Evolutionary conservation across 441 rosid genomes (phyloP), one percentile per base, ranked within the genome.

Genomic region (Populus trichocarpa): DNA sequence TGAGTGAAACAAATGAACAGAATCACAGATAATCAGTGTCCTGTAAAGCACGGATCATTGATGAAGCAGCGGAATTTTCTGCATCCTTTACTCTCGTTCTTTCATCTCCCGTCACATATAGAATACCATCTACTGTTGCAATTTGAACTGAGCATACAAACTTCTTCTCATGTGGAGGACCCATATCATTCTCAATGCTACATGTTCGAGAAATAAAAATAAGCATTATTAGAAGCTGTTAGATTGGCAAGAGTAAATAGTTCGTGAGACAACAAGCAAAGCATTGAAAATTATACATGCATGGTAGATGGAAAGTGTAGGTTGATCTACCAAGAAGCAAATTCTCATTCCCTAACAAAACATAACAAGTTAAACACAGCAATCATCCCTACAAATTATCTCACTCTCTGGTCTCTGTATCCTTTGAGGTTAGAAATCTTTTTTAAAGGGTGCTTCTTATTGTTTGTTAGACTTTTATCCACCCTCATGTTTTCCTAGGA

Each of bases 21-120:
- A 75, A 77, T 84, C 76, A 84, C 33, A 87, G 76, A 74, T 82
- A 82, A 33, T 35, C 25, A 3, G 80, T 79, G 36, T 81, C 83
- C 13, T 80, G 84, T 53, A 92, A 79, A 23, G 89, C 76, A 26
- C 78, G 86, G 36, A 91, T 82, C 91, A 94, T 86, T 9, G 78
- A 82, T 72, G 88, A 94, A 64, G 98, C 93, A 18, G 95, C 89
- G 16, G 96, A 94, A 78, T 79, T 87, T 79, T 92, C 91, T 30
- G 97, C 93, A 69, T 89, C 89, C 78, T 82, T 90, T 5, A 88
- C 80, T 80, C 86, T 85, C 0, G 85, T 63, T 77, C 80, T 85
- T 64, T 85, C 88, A 3, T 88, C 93, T 67, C 96, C 97, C 18
- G 1, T 73, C 70, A 85, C 85, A 42, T 18, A 75, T 18, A 89